Evolutionary conservation across 2,329 filamentous ascomycete species (phyloP), one percentile per base, ranked within the genome.

Genomic region (Xylaria sp.): DNA sequence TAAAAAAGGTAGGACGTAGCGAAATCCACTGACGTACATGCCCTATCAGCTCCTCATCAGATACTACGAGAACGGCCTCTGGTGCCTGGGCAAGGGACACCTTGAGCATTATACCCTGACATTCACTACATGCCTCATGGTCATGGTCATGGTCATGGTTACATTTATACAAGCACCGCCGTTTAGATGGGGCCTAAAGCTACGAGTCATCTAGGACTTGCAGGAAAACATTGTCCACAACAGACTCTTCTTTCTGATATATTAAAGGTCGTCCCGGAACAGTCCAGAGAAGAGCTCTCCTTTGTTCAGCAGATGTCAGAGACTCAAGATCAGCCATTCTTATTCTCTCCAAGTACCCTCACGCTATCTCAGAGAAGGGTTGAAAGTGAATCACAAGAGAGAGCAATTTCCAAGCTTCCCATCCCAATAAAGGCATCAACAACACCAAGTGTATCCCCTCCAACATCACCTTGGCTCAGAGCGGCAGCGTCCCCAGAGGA

Each of bases 1-100:
- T 12, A 65, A 63, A 65, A 66, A 59, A 71, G 52, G 60, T 72
- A 68, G 62, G 64, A 66, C 69, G 64, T 68, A 51, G 60, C 34
- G 20, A 66, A 52, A 66, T 67, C 70, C 70, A 73, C 70, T 61
- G 63, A 67, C 51, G 57, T 51, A 68, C 64, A 65, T 69, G 51
- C 55, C 51, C 37, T 60, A 66, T 68, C 61, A 69, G 66, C 65
- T 68, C 67, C 57, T 63, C 52, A 39, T 48, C 51, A 68, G 48
- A 68, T 70, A 63, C 48, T 72, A 66, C 66, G 58, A 62, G 41
- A 66, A 50, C 58, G 34, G 57, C 50, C 56, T 57, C 51, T 59
- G 65, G 65, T 67, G 60, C 61, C 68, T 69, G 39, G 56, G 54
- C 56, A 63, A 60, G 56, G 44, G 60, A 58, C 51, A 56, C 48